Base-by-base conservation (phyloP, 140 eudicot genomes). In the Anethum foeniculum region DNA sequence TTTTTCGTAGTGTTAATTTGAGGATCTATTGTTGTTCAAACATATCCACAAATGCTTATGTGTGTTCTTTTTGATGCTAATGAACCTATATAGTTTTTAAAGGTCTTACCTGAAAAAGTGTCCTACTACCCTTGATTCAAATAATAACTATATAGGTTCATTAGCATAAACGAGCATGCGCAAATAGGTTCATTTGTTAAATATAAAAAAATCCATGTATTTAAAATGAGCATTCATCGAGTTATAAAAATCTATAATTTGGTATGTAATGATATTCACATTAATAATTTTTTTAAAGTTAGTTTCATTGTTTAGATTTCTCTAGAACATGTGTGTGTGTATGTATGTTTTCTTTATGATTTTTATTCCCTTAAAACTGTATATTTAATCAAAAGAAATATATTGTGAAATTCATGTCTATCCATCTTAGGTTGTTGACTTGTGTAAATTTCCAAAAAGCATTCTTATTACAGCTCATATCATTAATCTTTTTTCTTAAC, bases 101-200 rank as follows among this genome's bases (percentile, higher is more conserved):
- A 5, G 44, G 44, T 32, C 25, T 68, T 32, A 5, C 18, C n/a
- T 68, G 21, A 16, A 68, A 68, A 5, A 68, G n/a, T 28, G 23
- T 68, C 11, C 11, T 30, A 16, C 9, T 67, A 30, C 43, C n/a
- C n/a, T 15, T 21, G n/a, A 32, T 68, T 68, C 44, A 28, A 34
- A 68, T 32, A 67, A 3, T 2, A 62, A 62, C 18, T 34, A 15
- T 15, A 4, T 14, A 14, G 11, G 74, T 68, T 68, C 41, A 28
- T 32, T 16, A 68, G 74, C 74, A 68, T 68, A 15, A 39, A 43
- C 23, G 30, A 41, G 77, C 52, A 43, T 5, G 36, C 71, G 3
- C 36, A 62, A 7, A n/a, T 60, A 62, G 71, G 69, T 60, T 60
- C 41, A 68, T 32, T 68, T 68, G 44, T 68, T 68, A 68, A 67